A percentile compares a stretch with the other conserved stretches of the same genome.
Evolutionary conservation across 495 filamentous ascomycete species (phyloP).

Genomic region (Neurospora intermedia): DNA sequence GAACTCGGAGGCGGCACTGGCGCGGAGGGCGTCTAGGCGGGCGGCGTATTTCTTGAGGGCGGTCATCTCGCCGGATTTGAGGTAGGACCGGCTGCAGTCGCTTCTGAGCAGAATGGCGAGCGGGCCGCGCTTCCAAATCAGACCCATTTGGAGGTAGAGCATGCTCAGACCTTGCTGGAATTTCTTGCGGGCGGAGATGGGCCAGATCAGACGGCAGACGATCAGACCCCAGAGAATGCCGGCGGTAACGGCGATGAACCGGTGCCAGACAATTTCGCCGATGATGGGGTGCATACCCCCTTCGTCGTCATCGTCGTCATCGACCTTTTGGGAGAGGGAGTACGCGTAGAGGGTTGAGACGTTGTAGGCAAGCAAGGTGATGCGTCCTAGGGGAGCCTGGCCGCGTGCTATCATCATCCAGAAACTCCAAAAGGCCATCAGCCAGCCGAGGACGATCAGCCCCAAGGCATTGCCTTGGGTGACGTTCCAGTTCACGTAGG

Average conservation of each 20-base stretch:
- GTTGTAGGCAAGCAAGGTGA: constrained; percentile 91
- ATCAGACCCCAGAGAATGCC: constrained; percentile 90
- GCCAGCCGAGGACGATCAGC: constrained; percentile 67
- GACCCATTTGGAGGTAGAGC: constrained; percentile 85
- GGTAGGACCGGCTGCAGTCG: constrained; percentile 51
- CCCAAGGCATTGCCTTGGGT: constrained; percentile 59
- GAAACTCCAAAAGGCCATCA: constrained; percentile 71
- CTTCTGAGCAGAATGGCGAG: constrained; percentile 55
- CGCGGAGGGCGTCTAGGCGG: constrained; percentile 61
- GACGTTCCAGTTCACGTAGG: constrained; percentile 65
- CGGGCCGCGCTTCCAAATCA: constrained; percentile 96
- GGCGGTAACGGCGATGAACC: constrained; percentile 74
- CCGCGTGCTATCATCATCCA: constrained; percentile 78
- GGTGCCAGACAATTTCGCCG: constrained; percentile 78
- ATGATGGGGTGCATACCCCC: constrained; percentile 80
- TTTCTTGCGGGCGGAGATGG: constrained; percentile 76
- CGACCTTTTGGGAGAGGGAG: constrained; percentile 66
- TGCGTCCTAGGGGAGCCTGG: constrained; percentile 84
- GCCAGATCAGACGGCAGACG: constrained; percentile 84
- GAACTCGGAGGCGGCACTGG: constrained; percentile 69
- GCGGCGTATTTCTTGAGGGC: constrained; percentile 47
- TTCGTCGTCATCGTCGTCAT: constrained; percentile 72
- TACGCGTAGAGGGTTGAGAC: constrained; percentile 94
- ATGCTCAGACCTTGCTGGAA: constrained; percentile 77
- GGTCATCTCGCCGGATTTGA: constrained; percentile 73